Base-by-base conservation (phyloP, 2,329 filamentous ascomycete genomes). In the Thielaviopsis ethacetica region DNA sequence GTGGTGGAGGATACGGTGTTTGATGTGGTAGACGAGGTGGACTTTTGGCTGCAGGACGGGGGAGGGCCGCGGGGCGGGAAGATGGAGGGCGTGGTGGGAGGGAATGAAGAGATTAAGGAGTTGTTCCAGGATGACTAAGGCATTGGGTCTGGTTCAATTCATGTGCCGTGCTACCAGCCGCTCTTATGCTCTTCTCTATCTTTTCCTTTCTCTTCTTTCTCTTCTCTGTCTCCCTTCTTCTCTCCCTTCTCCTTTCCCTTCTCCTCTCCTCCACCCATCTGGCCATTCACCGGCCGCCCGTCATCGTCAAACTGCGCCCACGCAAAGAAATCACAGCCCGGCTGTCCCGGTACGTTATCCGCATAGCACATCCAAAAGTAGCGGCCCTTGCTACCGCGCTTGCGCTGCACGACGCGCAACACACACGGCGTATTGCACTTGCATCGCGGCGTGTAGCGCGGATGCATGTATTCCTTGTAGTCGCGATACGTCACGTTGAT, bases 331-430 rank as follows among this genome's bases (percentile, higher is more conserved):
- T 78, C 74, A 66, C 90, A 95, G 5, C 80, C 82, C 47, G 82
- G 71, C 71, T 77, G 84, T 53, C 80, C 85, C 0, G 85, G 84
- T 1, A 83, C 77, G 65, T 84, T 87, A 6, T 84, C 82, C 0
- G 82, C 82, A 71, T 95, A 82, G 66, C 93, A 97, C 86, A 91
- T 93, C 89, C 90, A 95, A 71, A 94, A 93, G 68, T 97, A 95
- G 65, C 78, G 77, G 0, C 91, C 91, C 63, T 82, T 76, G 58
- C 82, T 91, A 64, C 86, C 85, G 64, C 78, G 83, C 71, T 86
- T 90, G 66, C 77, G 82, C 71, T 91, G 88, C 17, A 91, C 88
- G 49, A 89, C 90, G 51, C 89, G 77, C 63, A 97, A 72, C 9
- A 85, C 75, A 34, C 76, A 74, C 0, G 88, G 81, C 3, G 91